Evolutionary conservation across 2,329 filamentous ascomycete species (phyloP).

Genomic region (Xylaria sp.): DNA sequence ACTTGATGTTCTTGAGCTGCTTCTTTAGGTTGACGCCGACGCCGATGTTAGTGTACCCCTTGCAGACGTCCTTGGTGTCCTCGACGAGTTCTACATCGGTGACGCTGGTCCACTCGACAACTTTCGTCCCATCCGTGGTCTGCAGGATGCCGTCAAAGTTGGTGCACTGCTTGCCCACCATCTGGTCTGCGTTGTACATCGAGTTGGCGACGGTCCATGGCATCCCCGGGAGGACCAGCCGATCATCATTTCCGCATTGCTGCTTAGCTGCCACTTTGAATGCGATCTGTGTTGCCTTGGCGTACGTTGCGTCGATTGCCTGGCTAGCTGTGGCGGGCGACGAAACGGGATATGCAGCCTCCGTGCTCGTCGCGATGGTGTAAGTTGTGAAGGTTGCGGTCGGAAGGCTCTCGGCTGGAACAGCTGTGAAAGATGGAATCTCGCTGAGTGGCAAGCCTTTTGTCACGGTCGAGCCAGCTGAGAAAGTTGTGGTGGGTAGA

Average conservation of each 20-base stretch:
- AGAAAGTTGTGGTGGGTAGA: constrained; percentile 19
- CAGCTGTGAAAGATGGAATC: constrained; percentile 13
- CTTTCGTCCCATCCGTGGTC: constrained; percentile 23
- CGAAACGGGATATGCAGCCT: not conserved
- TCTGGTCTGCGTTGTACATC: constrained; percentile 38
- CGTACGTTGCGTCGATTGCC: constrained; percentile 13
- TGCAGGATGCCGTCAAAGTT: constrained; percentile 33
- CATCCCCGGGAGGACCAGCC: constrained; percentile 34
- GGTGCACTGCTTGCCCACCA: constrained; percentile 39
- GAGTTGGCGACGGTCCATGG: constrained; percentile 41
- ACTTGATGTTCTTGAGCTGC: constrained; percentile 34
- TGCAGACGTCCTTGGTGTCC: constrained; percentile 36
- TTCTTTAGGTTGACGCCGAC: constrained; percentile 35
- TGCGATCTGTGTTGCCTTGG: constrained; percentile 24
- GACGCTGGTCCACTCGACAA: constrained; percentile 34
- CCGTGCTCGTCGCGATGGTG: constrained; percentile 20
- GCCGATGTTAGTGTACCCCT: constrained; percentile 39
- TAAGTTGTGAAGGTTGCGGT: constrained; percentile 17
- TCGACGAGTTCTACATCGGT: constrained; percentile 31
- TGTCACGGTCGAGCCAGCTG: constrained; percentile 21
- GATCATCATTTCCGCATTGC: constrained; percentile 37
- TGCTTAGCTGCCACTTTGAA: constrained; percentile 27
- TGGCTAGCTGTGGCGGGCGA: constrained; percentile 5
- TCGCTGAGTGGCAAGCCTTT: constrained; percentile 24
- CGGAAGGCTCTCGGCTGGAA: constrained; percentile 21